Base-by-base conservation (phyloP, 164 flowering plant species). In the Cinnamomum chago region DNA sequence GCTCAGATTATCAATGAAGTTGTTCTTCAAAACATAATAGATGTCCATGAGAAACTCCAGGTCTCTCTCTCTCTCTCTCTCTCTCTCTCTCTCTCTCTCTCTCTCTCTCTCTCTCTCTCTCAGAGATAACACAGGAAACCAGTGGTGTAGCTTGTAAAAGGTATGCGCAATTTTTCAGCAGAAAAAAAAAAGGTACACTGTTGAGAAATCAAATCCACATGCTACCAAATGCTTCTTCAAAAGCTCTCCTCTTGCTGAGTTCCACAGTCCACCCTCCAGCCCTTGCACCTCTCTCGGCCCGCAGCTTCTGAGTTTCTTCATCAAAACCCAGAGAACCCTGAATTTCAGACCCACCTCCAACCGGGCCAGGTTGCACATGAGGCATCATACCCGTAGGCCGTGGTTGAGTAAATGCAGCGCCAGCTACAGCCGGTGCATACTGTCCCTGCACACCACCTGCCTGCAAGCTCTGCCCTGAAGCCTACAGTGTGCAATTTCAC, bases 191-290 rank as follows among this genome's bases (percentile, higher is more conserved):
- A 30, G 2, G 69, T 2, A 10, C 17, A 30, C 20, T 1, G 25
- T 15, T 10, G 40, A 58, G 15, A 58, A 62, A 70, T 81, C 81
- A 90, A 69, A 91, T 62, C 97, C 97, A 92, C 73, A 95, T 78
- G 86, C 95, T 87, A 51, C 89, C 84, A 71, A 93, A 92, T 58
- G 98, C 98, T 83, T 95, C 99, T 76, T 93, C 97, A 22, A 93
- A 81, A 50, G 98, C 92, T 72, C 98, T 84, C 79, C 70, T 93
- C 85, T 74, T 88, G 84, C 92, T 82, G 9, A 93, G 24, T 71
- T 93, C 94, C 25, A 76, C 27, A 55, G 84, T 90, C 97, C 97
- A 95, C n/a, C 98, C 99, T 25, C 97, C 99, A 1, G 97, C 97
- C 72, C 83, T 86, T 25, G 83, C 88, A 20, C 88, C 92, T 79